A percentile compares a stretch with the other conserved stretches of the same genome.
These are phyloP conservation scores for Hypomontagnella monticulosa DNA, from an alignment of 495 filamentous ascomycete genomes.

Conservation along the genomic window DNA sequence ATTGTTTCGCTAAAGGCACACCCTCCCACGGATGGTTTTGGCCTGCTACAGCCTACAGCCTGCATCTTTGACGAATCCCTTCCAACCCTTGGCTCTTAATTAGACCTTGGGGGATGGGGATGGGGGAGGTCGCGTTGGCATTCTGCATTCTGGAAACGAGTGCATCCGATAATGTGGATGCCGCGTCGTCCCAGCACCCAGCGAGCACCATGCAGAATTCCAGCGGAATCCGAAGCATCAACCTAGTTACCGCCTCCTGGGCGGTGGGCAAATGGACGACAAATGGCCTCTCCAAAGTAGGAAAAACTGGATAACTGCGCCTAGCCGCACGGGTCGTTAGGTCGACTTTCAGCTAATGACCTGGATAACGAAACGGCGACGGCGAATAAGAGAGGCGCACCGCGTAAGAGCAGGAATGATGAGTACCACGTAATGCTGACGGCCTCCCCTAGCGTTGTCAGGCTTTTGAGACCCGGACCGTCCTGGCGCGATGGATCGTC, in stretches of 20 bases:
- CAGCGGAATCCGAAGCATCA: slow-evolving; percentile 26
- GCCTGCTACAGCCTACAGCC: too few relatives aligned
- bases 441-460: slow-evolving; percentile 29
- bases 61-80: slow-evolving; percentile 22
- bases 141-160: slow-evolving; percentile 37
- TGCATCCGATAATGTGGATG: slow-evolving; percentile 41
- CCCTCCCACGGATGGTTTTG: background rate
- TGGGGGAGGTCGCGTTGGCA: slow-evolving; percentile 21
- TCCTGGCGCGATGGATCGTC: slow-evolving; percentile 35
- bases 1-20: slow-evolving; percentile 15
- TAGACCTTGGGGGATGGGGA: too few relatives aligned
- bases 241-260: slow-evolving; percentile 14
- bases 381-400: slow-evolving; percentile 25
- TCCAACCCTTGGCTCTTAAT: background rate
- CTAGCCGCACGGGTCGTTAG: slow-evolving; percentile 35
- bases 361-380: slow-evolving; percentile 29
- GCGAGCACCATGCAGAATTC: slow-evolving; percentile 29
- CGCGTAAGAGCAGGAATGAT: slow-evolving; percentile 27
- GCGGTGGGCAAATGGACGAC: slow-evolving; percentile 5
- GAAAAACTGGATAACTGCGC: slow-evolving; percentile 41
- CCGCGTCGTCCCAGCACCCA: slow-evolving; percentile 31
- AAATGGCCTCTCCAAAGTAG: slow-evolving; percentile 19
- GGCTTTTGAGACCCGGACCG: slow-evolving; percentile 38
- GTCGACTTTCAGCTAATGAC: slow-evolving; percentile 34
- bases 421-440: slow-evolving; percentile 43